These are phyloP conservation scores for Globisporangium perplexum DNA, from an alignment of 352 stramenopile genomes.

Conservation along the genomic window DNA sequence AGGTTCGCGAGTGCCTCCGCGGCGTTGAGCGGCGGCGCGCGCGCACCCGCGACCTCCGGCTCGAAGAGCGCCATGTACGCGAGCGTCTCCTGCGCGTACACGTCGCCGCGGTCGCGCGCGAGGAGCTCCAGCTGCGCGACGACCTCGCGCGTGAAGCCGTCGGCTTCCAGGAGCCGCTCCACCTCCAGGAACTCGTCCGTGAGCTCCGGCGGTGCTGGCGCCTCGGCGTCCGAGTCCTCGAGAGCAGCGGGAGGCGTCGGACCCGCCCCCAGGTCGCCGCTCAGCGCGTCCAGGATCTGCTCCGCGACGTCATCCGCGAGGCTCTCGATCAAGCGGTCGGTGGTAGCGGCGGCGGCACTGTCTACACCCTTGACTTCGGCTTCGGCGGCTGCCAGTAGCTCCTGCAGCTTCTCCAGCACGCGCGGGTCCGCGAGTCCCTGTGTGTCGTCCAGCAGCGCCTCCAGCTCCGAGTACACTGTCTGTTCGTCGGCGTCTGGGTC, in stretches of 20 bases:
- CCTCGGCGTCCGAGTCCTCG: no score
- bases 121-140: slow-evolving; percentile 30
- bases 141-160: slow-evolving; percentile 36
- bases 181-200: slow-evolving; percentile 44
- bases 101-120: slow-evolving; percentile 21
- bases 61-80: slow-evolving; percentile 67
- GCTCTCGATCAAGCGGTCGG: slow-evolving; percentile 5
- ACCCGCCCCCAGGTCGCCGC: not conserved
- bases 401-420: slow-evolving; percentile 17
- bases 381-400: slow-evolving; percentile 16
- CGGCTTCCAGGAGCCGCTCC: slow-evolving; percentile 38
- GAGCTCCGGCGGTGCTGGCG: slow-evolving; percentile 17
- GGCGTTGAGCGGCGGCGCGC: slow-evolving; percentile 22
- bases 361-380: not conserved
- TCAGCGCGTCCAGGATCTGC: slow-evolving; percentile 14
- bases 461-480: slow-evolving; percentile 12
- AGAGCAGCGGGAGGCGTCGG: not conserved
- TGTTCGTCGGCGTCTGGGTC: not conserved
- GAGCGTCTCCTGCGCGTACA: slow-evolving; percentile 46
- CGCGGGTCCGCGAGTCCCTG: slow-evolving; percentile 12
- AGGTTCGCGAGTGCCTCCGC: slow-evolving; percentile 38
- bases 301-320: slow-evolving; percentile 18
- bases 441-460: slow-evolving; percentile 14
- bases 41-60: slow-evolving; percentile 5
- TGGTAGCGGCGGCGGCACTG: not conserved